A percentile compares a stretch with the other conserved stretches of the same genome.
Evolutionary conservation across 2,329 filamentous ascomycete genomes (phyloP).

Genomic region (Berkeleyomyces basicola): DNA sequence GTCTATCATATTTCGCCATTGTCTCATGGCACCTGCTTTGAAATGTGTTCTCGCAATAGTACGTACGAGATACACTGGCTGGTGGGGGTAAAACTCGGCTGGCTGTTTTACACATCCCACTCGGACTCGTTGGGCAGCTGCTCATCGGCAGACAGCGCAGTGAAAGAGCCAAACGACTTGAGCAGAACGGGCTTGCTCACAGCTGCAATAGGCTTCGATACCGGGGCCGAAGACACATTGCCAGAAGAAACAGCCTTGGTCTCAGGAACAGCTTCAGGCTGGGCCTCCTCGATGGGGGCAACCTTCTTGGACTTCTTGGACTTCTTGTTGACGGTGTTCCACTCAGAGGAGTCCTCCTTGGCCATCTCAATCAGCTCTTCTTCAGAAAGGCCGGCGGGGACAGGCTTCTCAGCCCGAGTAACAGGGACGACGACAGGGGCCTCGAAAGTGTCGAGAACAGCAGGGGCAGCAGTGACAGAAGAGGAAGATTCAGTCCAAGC

Average conservation of each 20-base stretch:
- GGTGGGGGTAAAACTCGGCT: not conserved
- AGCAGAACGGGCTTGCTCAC: slow-evolving; percentile 16
- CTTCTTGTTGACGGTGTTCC: slow-evolving; percentile 38
- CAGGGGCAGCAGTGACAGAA: slow-evolving; percentile 21
- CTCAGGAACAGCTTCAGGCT: slow-evolving; percentile 4
- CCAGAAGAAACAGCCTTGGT: slow-evolving; percentile 17
- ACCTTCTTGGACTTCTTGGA: slow-evolving; percentile 26
- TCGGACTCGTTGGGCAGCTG: slow-evolving; percentile 29
- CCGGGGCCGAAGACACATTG: slow-evolving; percentile 15
- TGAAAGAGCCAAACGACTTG: slow-evolving; percentile 31
- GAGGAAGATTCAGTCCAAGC: slow-evolving; percentile 26
- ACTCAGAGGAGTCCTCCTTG: slow-evolving; percentile 34
- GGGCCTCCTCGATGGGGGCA: slow-evolving; percentile 12
- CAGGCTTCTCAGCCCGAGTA: slow-evolving; percentile 24
- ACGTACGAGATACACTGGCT: not conserved
- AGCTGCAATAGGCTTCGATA: slow-evolving; percentile 18
- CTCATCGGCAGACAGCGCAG: slow-evolving; percentile 29
- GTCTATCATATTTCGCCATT: not conserved
- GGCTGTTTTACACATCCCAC: slow-evolving; percentile 33
- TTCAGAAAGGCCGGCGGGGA: slow-evolving; percentile 33
- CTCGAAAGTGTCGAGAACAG: slow-evolving; percentile 36
- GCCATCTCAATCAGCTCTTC: slow-evolving; percentile 46
- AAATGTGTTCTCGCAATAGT: not conserved
- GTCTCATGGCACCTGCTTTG: not conserved
- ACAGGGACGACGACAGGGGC: slow-evolving; percentile 21